Evolutionary conservation across 164 flowering plant genomes (phyloP), one percentile per base, ranked within the genome.

Genomic region (Saururus chinensis): DNA sequence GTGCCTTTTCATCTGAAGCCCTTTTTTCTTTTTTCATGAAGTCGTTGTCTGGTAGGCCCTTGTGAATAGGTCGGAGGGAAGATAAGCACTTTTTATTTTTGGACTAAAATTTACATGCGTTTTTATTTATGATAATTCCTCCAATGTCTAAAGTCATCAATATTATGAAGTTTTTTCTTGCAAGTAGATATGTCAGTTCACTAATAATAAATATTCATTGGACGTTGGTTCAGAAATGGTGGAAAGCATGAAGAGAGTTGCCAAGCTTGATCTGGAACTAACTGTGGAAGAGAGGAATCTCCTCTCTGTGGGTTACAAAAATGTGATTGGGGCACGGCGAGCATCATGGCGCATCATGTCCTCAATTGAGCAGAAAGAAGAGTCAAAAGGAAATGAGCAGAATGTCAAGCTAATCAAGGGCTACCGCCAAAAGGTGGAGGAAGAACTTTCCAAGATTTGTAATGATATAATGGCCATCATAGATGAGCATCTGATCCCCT

Each of bases 321-420:
- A 69, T 60, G 72, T 69, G 10, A 69, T 69, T 60, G 72, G 72
- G 56, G 64, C 72, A 53, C 72, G 72, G 10, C 64, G 72, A 23
- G 72, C 72, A 40, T 69, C 72, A 23, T 69, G 72, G 72, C 68
- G 72, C 59, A 64, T 69, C 62, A 68, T 68, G 71, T 68, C 71
- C 4, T 68, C 71, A 35, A 68, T 68, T 51, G 71, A 68, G 48
- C 71, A 68, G 62, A 68, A 68, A 53, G 71, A 68, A 22, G 71
- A 68, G 49, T 48, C 72, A 0, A 69, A 69, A 26, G 68, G 72
- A 24, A 69, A 69, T 48, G 72, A 69, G 49, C 72, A 69, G 19
- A 54, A 69, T 64, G 72, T 60, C 9, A 69, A 69, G 51, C 54
- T 59, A 19, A 69, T 69, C 56, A 69, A 64, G 72, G 60, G 22